A percentile compares a stretch with the other conserved stretches of the same genome.
Evolutionary conservation across 75 land plant species (phyloP).

Genomic region (Pinus taeda): DNA sequence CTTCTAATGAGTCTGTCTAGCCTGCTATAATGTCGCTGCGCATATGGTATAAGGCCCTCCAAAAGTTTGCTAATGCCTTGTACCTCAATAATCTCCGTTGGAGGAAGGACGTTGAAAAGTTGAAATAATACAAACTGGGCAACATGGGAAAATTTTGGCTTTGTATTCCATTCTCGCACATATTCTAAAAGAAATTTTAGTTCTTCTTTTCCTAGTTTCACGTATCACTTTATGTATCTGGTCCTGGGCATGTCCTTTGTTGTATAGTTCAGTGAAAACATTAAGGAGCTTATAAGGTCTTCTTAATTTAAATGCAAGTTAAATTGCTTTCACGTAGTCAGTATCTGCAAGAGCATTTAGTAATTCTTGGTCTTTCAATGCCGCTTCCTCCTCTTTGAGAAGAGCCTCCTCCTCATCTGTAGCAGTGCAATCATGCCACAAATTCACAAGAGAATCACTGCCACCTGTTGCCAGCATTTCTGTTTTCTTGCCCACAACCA

Average conservation of each 20-base stretch:
- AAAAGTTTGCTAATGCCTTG: too few species aligned
- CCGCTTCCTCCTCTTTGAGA: too few species aligned
- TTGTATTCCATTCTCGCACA: constrained; percentile 89
- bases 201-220: constrained; percentile 2
- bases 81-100: constrained; percentile 53
- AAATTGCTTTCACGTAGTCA: constrained; percentile 77
- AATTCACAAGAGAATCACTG: too few species aligned
- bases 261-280: constrained; percentile 66
- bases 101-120: constrained; percentile 59
- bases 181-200: constrained; percentile 57
- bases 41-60: too few species aligned
- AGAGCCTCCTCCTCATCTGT: too few species aligned
- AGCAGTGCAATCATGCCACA: too few species aligned
- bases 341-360: constrained; percentile 82
- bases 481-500: too few species aligned
- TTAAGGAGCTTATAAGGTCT: constrained; percentile 75
- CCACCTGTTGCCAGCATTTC: too few species aligned
- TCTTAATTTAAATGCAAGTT: constrained; percentile 79
- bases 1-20: too few species aligned
- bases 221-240: constrained; percentile 39
- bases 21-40: too few species aligned
- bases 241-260: constrained; percentile 36
- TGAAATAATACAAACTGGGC: constrained; percentile 73
- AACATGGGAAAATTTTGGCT: constrained; percentile 86
- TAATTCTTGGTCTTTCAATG: constrained; percentile 76